phyloP scores from a whole-genome alignment of 164 flowering plant species.

The Platanus orientalis region DNA sequence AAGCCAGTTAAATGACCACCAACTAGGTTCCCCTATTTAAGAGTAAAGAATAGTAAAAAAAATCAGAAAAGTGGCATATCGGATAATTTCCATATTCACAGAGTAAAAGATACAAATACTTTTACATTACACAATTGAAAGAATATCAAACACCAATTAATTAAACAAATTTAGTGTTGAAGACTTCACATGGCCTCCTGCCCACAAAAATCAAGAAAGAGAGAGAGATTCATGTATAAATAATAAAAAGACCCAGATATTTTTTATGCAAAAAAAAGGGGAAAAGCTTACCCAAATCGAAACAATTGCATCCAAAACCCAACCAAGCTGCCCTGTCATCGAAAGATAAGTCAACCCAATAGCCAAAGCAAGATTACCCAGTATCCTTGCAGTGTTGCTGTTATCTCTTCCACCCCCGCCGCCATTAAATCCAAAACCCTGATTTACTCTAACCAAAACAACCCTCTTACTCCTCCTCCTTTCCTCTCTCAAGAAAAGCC shows the following conservation, averaged over 20 bases:
- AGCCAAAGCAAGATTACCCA: constrained; percentile 87
- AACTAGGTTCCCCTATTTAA: no score
- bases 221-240: not conserved
- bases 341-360: constrained; percentile 80
- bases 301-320: constrained; percentile 89
- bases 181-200: not conserved
- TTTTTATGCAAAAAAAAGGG: constrained; percentile 5
- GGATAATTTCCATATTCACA: not conserved
- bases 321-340: constrained; percentile 85
- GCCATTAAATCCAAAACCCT: constrained; percentile 56
- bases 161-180: no score
- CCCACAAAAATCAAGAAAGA: not conserved
- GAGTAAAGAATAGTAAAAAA: not conserved
- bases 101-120: not conserved
- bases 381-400: constrained; percentile 42
- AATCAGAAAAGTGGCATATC: not conserved
- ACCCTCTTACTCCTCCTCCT: constrained; percentile 36
- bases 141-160: not conserved
- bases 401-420: constrained; percentile 52
- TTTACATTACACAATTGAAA: not conserved
- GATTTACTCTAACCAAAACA: constrained; percentile 51
- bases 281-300: constrained; percentile 85
- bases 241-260: not conserved
- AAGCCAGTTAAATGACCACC: no score
- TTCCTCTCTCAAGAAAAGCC: constrained; percentile 29